These are phyloP conservation scores for Ophiocordyceps robertsii DNA, from an alignment of 2,329 filamentous ascomycete species.

Conservation along the genomic window DNA sequence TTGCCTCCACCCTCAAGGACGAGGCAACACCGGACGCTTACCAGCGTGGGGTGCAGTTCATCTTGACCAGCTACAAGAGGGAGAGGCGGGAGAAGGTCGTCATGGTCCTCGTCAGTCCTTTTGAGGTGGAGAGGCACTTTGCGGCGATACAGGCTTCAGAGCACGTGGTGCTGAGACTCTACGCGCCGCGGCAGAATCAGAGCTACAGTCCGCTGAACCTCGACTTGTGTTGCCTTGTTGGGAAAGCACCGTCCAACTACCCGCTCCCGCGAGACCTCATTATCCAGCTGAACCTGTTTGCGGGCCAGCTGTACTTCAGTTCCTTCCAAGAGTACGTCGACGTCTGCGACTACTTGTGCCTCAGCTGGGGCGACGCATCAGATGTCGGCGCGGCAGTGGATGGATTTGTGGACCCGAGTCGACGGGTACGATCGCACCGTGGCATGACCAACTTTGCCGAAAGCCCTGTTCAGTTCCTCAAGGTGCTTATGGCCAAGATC, in stretches of 20 bases:
- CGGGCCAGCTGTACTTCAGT: slow-evolving; percentile 52
- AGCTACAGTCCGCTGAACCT: slow-evolving; percentile 1
- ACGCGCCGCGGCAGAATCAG: slow-evolving; percentile 25
- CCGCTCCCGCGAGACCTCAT: slow-evolving; percentile 12
- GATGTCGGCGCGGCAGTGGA: slow-evolving; percentile 8
- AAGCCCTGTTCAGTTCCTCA: slow-evolving; percentile 25
- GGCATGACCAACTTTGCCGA: slow-evolving; percentile 11
- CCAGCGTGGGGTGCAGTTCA: slow-evolving; percentile 11
- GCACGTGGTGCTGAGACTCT: slow-evolving; percentile 33
- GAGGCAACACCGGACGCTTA: slow-evolving; percentile 5
- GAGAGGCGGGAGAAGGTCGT: neutral
- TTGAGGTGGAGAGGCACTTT: slow-evolving; percentile 41
- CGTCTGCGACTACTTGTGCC: slow-evolving; percentile 37
- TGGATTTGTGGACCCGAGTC: slow-evolving; percentile 18
- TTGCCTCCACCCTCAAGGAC: slow-evolving; percentile 1
- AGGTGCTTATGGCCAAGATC: slow-evolving; percentile 19
- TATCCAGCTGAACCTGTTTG: slow-evolving; percentile 48
- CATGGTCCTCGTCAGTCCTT: slow-evolving; percentile 5
- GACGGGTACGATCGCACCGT: neutral
- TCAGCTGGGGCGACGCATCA: slow-evolving; percentile 17
- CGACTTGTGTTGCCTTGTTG: neutral
- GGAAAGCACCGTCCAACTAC: neutral
- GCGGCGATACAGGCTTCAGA: slow-evolving; percentile 19
- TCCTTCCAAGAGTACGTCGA: slow-evolving; percentile 38
- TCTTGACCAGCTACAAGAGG: slow-evolving; percentile 5